These are phyloP conservation scores for Tolypocladium cylindrosporum DNA, from an alignment of 2,329 filamentous ascomycete genomes.

Conservation along the genomic window DNA sequence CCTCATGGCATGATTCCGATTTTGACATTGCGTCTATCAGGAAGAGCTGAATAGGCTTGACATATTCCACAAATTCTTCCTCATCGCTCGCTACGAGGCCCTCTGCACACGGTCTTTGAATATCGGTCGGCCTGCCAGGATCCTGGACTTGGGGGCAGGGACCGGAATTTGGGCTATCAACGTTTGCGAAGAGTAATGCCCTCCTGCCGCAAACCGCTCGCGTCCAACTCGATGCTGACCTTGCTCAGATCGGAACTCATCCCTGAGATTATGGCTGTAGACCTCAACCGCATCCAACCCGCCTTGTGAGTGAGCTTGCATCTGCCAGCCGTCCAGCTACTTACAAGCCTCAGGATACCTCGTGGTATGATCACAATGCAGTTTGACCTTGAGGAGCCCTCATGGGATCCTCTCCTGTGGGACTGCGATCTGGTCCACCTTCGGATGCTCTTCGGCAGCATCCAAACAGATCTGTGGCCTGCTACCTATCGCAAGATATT, in stretches of 20 bases:
- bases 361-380: constrained; percentile 44
- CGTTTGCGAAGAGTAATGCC: constrained; percentile 56
- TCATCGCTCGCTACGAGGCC: constrained; percentile 45
- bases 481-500: constrained; percentile 63
- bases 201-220: constrained; percentile 13
- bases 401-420: constrained; percentile 40
- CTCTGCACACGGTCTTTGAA: constrained; percentile 11
- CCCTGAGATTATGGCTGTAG: constrained; percentile 25
- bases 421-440: constrained; percentile 78
- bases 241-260: constrained; percentile 10
- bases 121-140: constrained; percentile 18
- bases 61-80: constrained; percentile 70
- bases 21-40: constrained; percentile 22
- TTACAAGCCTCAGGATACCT: constrained; percentile 50
- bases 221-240: not conserved
- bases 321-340: not conserved
- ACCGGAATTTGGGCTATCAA: constrained; percentile 90
- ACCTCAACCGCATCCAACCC: constrained; percentile 31
- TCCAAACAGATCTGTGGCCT: constrained; percentile 57
- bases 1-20: not conserved
- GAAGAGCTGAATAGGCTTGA: constrained; percentile 70
- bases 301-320: constrained; percentile 16
- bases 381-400: constrained; percentile 64
- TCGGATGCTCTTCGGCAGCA: constrained; percentile 68
- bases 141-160: constrained; percentile 68